Evolutionary conservation across 257 asterid species (phyloP), one percentile per base, ranked within the genome.

Genomic region (Henckelia pumila): DNA sequence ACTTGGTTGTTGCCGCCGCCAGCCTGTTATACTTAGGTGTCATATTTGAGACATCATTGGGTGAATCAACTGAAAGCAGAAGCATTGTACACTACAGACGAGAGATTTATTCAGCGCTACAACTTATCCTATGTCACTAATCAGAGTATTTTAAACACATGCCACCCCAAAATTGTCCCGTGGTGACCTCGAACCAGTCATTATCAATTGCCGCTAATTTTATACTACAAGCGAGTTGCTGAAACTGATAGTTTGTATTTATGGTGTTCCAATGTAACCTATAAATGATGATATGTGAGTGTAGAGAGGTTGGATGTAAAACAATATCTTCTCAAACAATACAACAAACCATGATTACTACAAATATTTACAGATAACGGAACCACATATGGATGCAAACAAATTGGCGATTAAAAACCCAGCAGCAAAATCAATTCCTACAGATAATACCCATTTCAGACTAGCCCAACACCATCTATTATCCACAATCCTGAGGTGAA

Each of bases 371-470:
- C 4, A 20, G 7, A 47, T 13, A 1, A 55, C 58, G 49, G 32
- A 22, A 26, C 60, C 16, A 52, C 5, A 32, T 10, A 24, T 53
- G 59, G 29, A 69, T 56, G 70, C 37, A 61, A 28, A 23, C 8
- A 47, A 56, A 20, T 61, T 56, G n/a, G 30, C 20, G n/a, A 8
- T 40, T 3, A 13, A 40, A 40, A 11, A 62, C 33, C 20, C 52
- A 59, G 75, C 58, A 49, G 26, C 37, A 49, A 69, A 24, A 69
- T 64, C 66, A 68, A n/a, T n/a, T 32, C 29, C 53, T 59, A 28
- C 33, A 30, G 49, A 13, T 9, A 10, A 47, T n/a, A 30, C 19
- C 22, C 58, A 25, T 22, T 21, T 60, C 19, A 10, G 61, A 30
- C 73, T 40, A 59, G 33, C 49, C 24, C 72, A 25, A 21, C 60